phyloP scores from a whole-genome alignment of 2,329 filamentous ascomycete species.

The Penicillium sp. region DNA sequence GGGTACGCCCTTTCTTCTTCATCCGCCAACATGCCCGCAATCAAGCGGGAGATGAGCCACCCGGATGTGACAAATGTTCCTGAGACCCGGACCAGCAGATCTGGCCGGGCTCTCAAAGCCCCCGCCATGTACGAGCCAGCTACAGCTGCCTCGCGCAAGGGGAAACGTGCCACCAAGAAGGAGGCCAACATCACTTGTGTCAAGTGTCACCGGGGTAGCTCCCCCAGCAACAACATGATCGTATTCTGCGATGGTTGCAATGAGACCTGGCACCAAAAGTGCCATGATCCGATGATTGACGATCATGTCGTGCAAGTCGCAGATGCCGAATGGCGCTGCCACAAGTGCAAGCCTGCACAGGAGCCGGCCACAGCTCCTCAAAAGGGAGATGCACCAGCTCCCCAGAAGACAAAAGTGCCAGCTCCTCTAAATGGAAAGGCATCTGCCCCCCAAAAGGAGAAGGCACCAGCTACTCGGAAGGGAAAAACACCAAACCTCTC shows the following conservation, averaged over 20 bases:
- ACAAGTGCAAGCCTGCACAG: conserved; percentile 57
- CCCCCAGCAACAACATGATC: conserved; percentile 73
- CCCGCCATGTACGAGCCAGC: conserved; percentile 33
- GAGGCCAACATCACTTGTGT: conserved; percentile 60
- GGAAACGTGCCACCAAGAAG: conserved; percentile 32
- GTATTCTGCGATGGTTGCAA: conserved; percentile 86
- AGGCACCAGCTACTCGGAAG: background rate
- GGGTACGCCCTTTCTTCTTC: background rate
- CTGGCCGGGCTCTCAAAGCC: conserved; percentile 5
- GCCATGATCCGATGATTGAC: conserved; percentile 74
- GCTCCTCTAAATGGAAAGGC: conserved; percentile 18
- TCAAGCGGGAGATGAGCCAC: background rate
- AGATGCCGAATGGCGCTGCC: conserved; percentile 71
- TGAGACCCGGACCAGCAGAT: background rate
- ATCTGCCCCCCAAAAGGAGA: background rate
- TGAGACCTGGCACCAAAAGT: conserved; percentile 76
- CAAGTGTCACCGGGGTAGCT: conserved; percentile 70
- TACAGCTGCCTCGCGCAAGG: background rate
- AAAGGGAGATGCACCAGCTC: background rate
- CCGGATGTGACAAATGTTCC: background rate
- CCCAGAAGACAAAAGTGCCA: background rate
- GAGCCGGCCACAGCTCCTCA: conserved; percentile 38
- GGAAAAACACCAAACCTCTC: no score
- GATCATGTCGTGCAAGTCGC: conserved; percentile 67
- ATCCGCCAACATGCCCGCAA: background rate